These are phyloP conservation scores for Coemansia sp. DNA, from an alignment of 192 early-diverging fungal genomes.

Conservation along the genomic window DNA sequence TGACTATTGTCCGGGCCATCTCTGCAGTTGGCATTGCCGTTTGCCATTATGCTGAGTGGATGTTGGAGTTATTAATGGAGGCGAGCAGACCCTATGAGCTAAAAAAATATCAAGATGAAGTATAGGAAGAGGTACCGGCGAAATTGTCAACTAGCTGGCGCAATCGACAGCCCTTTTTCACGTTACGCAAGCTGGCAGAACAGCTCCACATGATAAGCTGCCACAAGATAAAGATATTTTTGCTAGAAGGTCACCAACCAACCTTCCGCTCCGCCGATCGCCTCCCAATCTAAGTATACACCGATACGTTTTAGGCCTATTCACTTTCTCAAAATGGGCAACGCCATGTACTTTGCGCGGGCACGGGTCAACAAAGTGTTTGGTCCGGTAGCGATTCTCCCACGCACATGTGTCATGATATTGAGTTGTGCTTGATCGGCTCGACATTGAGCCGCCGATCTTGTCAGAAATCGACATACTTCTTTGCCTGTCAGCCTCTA, in stretches of 20 bases:
- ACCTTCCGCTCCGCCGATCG: neutral
- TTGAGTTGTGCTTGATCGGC: no score
- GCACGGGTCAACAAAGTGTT: neutral
- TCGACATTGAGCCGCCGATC: no score
- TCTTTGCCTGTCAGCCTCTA: no score
- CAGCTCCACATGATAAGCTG: neutral
- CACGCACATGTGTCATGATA: neutral
- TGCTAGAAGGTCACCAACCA: neutral
- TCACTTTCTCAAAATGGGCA: neutral
- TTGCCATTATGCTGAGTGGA: no score
- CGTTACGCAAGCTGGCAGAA: neutral
- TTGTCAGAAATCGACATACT: no score
- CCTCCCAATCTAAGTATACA: neutral
- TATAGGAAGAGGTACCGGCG: neutral
- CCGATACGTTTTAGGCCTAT: neutral
- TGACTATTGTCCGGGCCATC: neutral
- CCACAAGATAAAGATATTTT: neutral
- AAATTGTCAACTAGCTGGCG: neutral
- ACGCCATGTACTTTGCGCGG: neutral
- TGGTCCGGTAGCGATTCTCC: neutral
- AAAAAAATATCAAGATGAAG: neutral
- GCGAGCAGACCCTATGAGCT: neutral
- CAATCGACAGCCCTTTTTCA: neutral
- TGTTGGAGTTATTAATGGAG: no score
- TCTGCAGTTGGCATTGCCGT: neutral